Base-by-base conservation (phyloP, 164 flowering plant genomes). In the Hamamelis virginiana region DNA sequence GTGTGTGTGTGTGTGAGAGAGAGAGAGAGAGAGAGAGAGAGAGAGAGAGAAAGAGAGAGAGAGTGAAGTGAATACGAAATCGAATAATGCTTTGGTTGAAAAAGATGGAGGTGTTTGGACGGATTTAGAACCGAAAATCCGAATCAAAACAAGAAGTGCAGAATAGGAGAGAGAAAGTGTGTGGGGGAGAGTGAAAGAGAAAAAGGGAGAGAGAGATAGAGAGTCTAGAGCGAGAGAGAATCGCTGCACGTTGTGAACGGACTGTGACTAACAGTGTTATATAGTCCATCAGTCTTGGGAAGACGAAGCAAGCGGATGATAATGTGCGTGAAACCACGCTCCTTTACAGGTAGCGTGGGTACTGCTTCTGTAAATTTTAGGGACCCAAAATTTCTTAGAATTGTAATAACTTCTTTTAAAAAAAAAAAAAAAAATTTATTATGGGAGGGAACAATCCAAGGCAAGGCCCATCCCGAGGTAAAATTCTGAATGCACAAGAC, bases 91-190 rank as follows among this genome's bases (percentile, higher is more conserved):
- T 61, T 47, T 48, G 18, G 27, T 57, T 67, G 69, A 67, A 64
- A 69, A 69, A 58, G 73, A 69, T 19, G 25, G 56, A 53, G 62
- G 2, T 43, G 47, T 64, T 59, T 65, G 68, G 74, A 77, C 71
- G 59, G 64, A 22, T 33, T 58, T 19, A 51, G 59, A 56, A 53
- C 47, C 60, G 38, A 70, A 75, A 78, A 65, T 62, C 61, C 81
- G 72, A 67, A 78, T 61, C 62, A 56, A 68, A 72, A 79, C 75
- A 79, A 79, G 59, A 55, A 75, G 56, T 71, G 76, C 78, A 69
- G 76, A 75, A 33, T 72, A 78, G 62, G 78, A 75, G 47, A 71
- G 80, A 74, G 77, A 74, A 51, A 62, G 22, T 5, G 14, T 8
- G 46, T 55, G 56, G 4, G 28, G 50, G 22, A 28, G 62, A 27